phyloP scores from a whole-genome alignment of 1,284 basidiomycete genomes.

The Apiotrichum siamense region DNA sequence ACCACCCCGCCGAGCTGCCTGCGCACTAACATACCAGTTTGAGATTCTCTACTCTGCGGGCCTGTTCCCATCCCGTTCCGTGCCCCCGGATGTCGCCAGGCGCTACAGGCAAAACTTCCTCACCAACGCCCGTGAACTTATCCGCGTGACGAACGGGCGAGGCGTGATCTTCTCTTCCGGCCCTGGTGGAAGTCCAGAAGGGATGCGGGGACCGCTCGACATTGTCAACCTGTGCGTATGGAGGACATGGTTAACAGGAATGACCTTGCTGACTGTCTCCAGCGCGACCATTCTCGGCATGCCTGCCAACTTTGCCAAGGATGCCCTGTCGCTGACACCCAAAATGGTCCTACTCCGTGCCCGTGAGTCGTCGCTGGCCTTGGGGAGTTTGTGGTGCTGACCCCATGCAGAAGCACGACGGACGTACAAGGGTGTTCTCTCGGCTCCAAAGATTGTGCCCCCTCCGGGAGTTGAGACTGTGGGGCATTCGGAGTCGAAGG shows the following conservation, averaged over 20 bases:
- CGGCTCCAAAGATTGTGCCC: constrained; percentile 32
- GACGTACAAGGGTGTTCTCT: constrained; percentile 44
- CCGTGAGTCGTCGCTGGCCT: constrained; percentile 36
- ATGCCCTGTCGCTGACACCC: constrained; percentile 36
- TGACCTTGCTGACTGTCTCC: neutral
- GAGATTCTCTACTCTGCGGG: constrained; percentile 44
- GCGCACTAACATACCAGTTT: constrained; percentile 28
- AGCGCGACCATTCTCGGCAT: constrained; percentile 44
- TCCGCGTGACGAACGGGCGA: constrained; percentile 43
- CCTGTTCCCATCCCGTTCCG: constrained; percentile 32
- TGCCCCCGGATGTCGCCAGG: constrained; percentile 24
- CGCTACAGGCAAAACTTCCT: constrained; percentile 45
- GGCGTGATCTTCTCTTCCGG: constrained; percentile 45
- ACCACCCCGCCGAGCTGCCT: neutral
- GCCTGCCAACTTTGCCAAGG: constrained; percentile 46
- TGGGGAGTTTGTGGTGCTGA: neutral
- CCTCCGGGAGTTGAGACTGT: constrained; percentile 4
- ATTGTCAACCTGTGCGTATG: constrained; percentile 41
- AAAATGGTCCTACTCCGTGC: constrained; percentile 42
- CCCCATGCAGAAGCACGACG: constrained; percentile 33
- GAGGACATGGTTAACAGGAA: neutral
- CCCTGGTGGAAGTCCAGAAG: constrained; percentile 26
- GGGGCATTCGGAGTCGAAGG: neutral
- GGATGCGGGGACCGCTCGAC: constrained; percentile 40
- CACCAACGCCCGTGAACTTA: constrained; percentile 43